Percentiles rank a stretch among this genome's conserved stretches.
Evolutionary conservation across 2,329 filamentous ascomycete species (phyloP).

Genomic region (Venturia carpophila): DNA sequence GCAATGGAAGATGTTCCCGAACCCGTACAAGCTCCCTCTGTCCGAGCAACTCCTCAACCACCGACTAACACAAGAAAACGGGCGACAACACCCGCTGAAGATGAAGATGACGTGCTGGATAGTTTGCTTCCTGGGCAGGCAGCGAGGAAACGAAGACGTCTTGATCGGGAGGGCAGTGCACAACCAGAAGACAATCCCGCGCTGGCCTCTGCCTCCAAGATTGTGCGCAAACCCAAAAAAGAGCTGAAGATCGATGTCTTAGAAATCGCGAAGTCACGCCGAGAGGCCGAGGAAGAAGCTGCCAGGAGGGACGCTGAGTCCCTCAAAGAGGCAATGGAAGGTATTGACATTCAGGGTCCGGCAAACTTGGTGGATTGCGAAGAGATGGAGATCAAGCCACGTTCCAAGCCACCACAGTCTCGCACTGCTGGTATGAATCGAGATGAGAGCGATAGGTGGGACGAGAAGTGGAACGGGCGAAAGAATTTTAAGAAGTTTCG

Average conservation of each 20-base stretch:
- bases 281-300: slow-evolving; percentile 46
- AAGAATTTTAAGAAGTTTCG: slow-evolving; percentile 94
- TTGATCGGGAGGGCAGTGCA: slow-evolving; percentile 33
- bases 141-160: slow-evolving; percentile 68
- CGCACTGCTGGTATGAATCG: slow-evolving; percentile 26
- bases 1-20: slow-evolving; percentile 6
- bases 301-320: slow-evolving; percentile 58
- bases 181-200: slow-evolving; percentile 21
- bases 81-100: slow-evolving; percentile 25
- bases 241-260: slow-evolving; percentile 62
- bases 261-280: slow-evolving; percentile 50
- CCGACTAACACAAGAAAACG: slow-evolving; percentile 27
- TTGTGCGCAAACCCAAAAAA: slow-evolving; percentile 40
- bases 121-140: slow-evolving; percentile 68
- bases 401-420: slow-evolving; percentile 20
- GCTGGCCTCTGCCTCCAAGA: slow-evolving; percentile 20
- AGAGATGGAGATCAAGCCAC: slow-evolving; percentile 56
- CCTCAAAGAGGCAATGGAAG: slow-evolving; percentile 49
- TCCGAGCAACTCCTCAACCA: slow-evolving; percentile 24
- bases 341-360: slow-evolving; percentile 63
- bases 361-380: slow-evolving; percentile 69
- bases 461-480: slow-evolving; percentile 83
- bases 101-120: slow-evolving; percentile 55
- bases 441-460: slow-evolving; percentile 59
- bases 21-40: neutral